Conservation (phyloP, 305 asterid species). For the Plantago coronopus region DNA sequence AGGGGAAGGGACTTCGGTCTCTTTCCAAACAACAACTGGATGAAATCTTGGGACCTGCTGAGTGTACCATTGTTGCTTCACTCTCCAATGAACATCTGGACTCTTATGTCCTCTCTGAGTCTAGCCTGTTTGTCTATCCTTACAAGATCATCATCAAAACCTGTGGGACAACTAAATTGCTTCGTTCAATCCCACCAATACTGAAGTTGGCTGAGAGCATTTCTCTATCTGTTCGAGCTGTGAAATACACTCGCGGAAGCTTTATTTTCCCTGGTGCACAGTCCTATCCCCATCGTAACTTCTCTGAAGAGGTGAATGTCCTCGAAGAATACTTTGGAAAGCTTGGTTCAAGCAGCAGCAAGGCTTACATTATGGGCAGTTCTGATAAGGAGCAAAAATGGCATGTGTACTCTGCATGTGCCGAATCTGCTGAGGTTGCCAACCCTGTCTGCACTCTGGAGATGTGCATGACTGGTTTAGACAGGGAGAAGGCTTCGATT, state of each 20-base stretch:
- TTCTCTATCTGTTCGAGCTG: constrained; percentile 50
- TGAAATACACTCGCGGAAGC: constrained; percentile 76
- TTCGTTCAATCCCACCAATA: constrained; percentile 66
- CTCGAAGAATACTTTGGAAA: constrained; percentile 68
- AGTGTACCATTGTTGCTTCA: constrained; percentile 75
- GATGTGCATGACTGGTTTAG: constrained; percentile 88
- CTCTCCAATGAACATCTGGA: constrained; percentile 61
- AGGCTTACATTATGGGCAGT: constrained; percentile 63
- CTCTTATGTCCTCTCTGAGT: constrained; percentile 87
- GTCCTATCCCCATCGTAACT: constrained; percentile 68
- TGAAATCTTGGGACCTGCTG: constrained; percentile 74
- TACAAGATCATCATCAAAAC: constrained; percentile 80
- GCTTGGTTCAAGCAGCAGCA: constrained; percentile 60
- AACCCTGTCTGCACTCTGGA: constrained; percentile 62
- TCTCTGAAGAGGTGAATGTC: constrained; percentile 72
- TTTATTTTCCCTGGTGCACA: constrained; percentile 90
- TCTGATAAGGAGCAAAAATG: constrained; percentile 48
- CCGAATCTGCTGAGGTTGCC: constrained; percentile 30
- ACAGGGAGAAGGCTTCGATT: constrained; percentile 59
- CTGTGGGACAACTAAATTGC: constrained; percentile 84
- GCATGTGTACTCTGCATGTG: constrained; percentile 72
- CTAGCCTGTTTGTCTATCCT: constrained; percentile 73
- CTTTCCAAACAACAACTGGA: constrained; percentile 67
- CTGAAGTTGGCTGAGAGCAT: constrained; percentile 51
- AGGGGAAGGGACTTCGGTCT: constrained; percentile 63